A percentile compares a stretch with the other conserved stretches of the same genome.
phyloP scores from a whole-genome alignment of 2,329 filamentous ascomycete genomes.

The Aspergillus nomiae region DNA sequence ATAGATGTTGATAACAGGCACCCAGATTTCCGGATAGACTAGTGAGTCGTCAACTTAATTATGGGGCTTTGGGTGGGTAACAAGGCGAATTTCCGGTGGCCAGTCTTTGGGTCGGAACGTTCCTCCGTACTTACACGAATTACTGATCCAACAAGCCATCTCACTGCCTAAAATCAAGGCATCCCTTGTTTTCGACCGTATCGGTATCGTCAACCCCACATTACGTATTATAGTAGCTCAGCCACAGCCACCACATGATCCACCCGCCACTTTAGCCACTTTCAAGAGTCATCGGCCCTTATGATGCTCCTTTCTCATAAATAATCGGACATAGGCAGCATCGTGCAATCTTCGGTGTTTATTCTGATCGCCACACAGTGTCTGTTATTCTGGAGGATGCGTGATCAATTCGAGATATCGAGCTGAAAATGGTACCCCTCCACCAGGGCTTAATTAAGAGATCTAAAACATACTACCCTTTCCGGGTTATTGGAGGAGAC shows the following conservation, averaged over 20 bases:
- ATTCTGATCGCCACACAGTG: background rate
- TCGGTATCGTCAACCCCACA: conserved; percentile 4
- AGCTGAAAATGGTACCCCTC: background rate
- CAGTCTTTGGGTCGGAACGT: background rate
- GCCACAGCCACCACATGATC: conserved; percentile 3
- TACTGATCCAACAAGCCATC: background rate
- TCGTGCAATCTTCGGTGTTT: background rate
- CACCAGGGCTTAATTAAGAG: background rate
- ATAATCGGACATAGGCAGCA: too few species aligned
- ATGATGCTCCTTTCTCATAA: too few species aligned
- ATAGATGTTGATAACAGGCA: conserved; percentile 1
- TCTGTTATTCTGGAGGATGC: background rate
- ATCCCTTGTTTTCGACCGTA: conserved; percentile 1
- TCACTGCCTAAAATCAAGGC: background rate
- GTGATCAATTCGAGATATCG: background rate
- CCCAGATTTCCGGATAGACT: conserved; percentile 8
- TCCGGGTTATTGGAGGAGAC: background rate
- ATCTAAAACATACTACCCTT: background rate
- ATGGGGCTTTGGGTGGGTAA: conserved; percentile 1
- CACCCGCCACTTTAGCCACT: background rate
- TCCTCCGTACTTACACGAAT: background rate
- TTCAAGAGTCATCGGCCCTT: background rate
- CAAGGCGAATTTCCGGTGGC: background rate
- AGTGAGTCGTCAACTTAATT: background rate
- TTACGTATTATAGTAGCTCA: background rate